These are phyloP conservation scores for Sugiyamaella qingdaonensis DNA, from an alignment of 805 yeast genomes.

Conservation along the genomic window DNA sequence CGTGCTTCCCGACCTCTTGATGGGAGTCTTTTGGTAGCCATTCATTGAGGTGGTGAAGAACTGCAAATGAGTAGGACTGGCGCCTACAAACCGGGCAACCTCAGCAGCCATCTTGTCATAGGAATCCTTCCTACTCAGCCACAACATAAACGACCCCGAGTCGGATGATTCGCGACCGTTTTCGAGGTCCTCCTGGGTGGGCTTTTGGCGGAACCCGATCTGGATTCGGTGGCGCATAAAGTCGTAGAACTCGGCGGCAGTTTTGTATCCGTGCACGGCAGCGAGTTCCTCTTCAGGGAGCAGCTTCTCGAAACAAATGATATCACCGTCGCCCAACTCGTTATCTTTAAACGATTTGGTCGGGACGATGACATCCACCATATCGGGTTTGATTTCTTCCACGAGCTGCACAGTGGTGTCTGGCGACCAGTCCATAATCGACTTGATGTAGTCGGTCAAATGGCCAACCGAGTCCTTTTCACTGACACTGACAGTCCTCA, in stretches of 20 bases:
- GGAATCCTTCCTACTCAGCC: constrained; percentile 61
- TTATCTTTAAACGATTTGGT: constrained; percentile 28
- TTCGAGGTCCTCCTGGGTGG: constrained; percentile 23
- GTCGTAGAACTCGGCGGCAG: constrained; percentile 30
- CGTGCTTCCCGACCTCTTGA: constrained; percentile 32
- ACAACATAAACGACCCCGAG: constrained; percentile 40
- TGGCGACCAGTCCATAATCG: constrained; percentile 29
- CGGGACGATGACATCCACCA: constrained; percentile 30
- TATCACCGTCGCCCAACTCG: constrained; percentile 36
- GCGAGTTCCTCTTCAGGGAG: constrained; percentile 20
- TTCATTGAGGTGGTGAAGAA: constrained; percentile 60
- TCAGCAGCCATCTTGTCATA: constrained; percentile 59
- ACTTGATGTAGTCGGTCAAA: constrained; percentile 25
- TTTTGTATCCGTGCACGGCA: constrained; percentile 13
- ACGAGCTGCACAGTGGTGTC: constrained; percentile 25
- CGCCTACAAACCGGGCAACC: constrained; percentile 51
- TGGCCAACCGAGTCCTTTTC: constrained; percentile 42
- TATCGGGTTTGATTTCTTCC: constrained; percentile 35
- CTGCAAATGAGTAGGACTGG: constrained; percentile 59
- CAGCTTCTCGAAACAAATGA: constrained; percentile 32
- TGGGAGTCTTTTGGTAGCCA: constrained; percentile 40
- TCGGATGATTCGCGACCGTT: constrained; percentile 16
- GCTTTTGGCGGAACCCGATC: constrained; percentile 21
- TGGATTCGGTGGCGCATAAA: constrained; percentile 30
- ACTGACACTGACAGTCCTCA: constrained; percentile 54